A percentile compares a stretch with the other conserved stretches of the same genome.
These are phyloP conservation scores for Linum usitatissimum DNA, from an alignment of 345 rosid species.

Conservation along the genomic window DNA sequence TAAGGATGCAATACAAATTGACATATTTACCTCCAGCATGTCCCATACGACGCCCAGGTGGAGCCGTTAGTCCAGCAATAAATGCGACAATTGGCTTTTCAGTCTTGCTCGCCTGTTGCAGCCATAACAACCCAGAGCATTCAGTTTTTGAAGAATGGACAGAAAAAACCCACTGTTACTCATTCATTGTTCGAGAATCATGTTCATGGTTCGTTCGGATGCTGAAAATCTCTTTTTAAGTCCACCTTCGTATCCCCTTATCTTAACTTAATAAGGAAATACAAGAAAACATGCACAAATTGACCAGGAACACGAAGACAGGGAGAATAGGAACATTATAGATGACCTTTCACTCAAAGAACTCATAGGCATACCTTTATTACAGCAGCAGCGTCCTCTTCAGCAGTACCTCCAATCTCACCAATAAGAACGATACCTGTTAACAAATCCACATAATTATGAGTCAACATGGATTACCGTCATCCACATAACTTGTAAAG, in stretches of 20 bases:
- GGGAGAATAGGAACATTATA: not conserved
- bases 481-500: not conserved
- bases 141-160: not conserved
- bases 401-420: slow-evolving; percentile 97
- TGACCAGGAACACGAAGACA: not conserved
- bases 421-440: slow-evolving; percentile 87
- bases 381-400: slow-evolving; percentile 90
- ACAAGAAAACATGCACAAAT: not conserved
- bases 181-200: not conserved
- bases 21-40: slow-evolving; percentile 81
- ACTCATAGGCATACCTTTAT: slow-evolving; percentile 44
- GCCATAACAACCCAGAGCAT: slow-evolving; percentile 2
- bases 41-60: slow-evolving; percentile 98
- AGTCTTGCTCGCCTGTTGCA: slow-evolving; percentile 82
- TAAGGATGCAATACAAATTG: no score
- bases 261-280: no score
- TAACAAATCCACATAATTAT: no score
- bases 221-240: not conserved
- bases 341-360: not conserved
- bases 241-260: not conserved
- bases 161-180: not conserved
- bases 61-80: slow-evolving; percentile 96
- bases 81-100: slow-evolving; percentile 91
- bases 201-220: not conserved
- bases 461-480: not conserved